phyloP scores from a whole-genome alignment of 1,284 basidiomycete genomes.

The Butyriboletus appendiculatus region DNA sequence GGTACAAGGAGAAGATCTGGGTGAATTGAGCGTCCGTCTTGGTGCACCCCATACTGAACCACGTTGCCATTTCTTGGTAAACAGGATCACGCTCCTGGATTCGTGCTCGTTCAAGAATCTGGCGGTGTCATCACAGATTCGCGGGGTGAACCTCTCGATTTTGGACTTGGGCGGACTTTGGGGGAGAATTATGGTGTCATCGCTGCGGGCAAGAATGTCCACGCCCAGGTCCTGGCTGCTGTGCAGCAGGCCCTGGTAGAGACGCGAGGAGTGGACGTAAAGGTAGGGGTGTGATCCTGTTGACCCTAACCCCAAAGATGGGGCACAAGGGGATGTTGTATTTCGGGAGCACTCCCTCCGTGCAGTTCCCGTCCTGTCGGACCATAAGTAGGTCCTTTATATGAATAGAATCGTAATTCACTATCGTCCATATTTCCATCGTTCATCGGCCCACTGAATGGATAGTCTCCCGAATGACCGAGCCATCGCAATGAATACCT shows the following conservation, averaged over 20 bases:
- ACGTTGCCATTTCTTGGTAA: background rate
- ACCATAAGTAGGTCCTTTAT: too few relatives aligned
- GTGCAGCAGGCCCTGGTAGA: conserved; percentile 65
- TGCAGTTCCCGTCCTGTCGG: too few relatives aligned
- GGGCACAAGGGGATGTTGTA: background rate
- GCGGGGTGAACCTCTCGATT: conserved; percentile 78
- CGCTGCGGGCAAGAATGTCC: conserved; percentile 69
- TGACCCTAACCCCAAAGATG: background rate
- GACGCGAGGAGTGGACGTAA: conserved; percentile 26
- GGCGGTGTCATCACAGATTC: conserved; percentile 89
- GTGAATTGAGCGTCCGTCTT: conserved; percentile 36
- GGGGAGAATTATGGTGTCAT: conserved; percentile 89
- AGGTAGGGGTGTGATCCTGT: background rate
- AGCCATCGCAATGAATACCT: too few relatives aligned
- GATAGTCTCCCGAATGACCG: too few relatives aligned
- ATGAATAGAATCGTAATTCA: too few relatives aligned
- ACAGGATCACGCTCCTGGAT: conserved; percentile 91
- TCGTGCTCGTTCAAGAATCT: conserved; percentile 85
- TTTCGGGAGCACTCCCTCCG: too few relatives aligned
- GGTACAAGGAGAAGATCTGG: conserved; percentile 92
- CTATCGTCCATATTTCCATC: too few relatives aligned
- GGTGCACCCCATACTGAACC: background rate
- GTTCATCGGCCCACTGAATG: too few relatives aligned
- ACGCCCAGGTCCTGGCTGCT: conserved; percentile 71
- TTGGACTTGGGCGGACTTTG: conserved; percentile 85